Base-by-base conservation (phyloP, 345 rosid genomes). In the Physaria fendleri region DNA sequence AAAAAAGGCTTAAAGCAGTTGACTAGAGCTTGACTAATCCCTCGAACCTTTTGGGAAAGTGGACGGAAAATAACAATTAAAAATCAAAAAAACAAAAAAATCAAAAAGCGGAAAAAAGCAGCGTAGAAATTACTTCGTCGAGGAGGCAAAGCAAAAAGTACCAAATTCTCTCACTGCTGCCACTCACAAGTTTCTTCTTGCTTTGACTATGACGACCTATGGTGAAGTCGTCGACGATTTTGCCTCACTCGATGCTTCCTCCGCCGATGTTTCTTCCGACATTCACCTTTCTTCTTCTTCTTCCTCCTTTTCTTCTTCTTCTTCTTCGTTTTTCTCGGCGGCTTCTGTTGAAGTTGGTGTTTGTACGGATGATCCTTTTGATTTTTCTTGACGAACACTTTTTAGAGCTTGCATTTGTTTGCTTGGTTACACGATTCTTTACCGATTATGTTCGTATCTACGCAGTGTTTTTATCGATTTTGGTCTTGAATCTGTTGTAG, bases 121-220 rank as follows among this genome's bases (percentile, higher is more conserved):
- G 30, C 7, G 15, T 54, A 6, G 1, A 5, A 33, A 55, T 65
- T 55, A 55, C 62, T 65, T 65, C 4, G 56, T 10, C 14, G 29
- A 17, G 17, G 63, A 65, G 70, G 70, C 37, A 55, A 66, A 48
- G 35, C 64, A 27, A 46, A 48, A 55, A 23, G 17, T 0, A 46
- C 30, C 28, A 40, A 46, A 40, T 39, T 46, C 68, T 51, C 74
- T 35, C 40, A 35, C 40, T 5, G 17, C 71, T 54, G 54, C 30
- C 65, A 46, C 47, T 33, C 65, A 40, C 70, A 52, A 13, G 48
- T 59, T 60, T 38, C 64, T 23, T 14, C 44, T 22, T 30, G 21
- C 63, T 55, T 47, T 34, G 17, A 62, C 61, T 44, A 75, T 65
- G 78, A 58, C 69, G 56, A 58, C 69, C 51, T 25, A 60, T 72